Base-by-base conservation (phyloP, 75 land plant genomes). In the Ceratopteris richardii region DNA sequence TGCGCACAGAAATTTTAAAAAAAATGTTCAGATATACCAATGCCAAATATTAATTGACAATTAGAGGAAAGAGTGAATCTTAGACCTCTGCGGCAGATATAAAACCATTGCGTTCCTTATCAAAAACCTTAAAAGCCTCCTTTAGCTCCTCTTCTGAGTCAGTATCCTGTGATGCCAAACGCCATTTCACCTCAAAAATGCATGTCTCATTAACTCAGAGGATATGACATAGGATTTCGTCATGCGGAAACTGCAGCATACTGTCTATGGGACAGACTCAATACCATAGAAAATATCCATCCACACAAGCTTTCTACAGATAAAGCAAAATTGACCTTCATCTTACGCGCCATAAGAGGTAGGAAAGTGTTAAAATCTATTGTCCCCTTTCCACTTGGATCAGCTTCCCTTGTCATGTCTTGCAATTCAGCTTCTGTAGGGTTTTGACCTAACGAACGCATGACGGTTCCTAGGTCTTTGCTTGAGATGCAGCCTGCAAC, bases 381-480 rank as follows among this genome's bases (percentile, higher is more conserved):
- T 20, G 87, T 82, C 5, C 79, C 39, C 40, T 68, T 75, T 5
- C 76, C 39, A 30, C 65, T 68, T 28, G 83, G 68, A 14, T 70
- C 65, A 61, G 76, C 90, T 22, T 66, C 59, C 31, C 80, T 57
- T 40, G 73, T 60, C 64, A 87, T 87, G n/a, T 72, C 75, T 46
- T 83, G 81, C 33, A 87, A 76, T 60, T 83, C 80, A 0, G 83
- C 83, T 52, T 87, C 78, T 19, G 90, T 82, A 9, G 90, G 90
- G 67, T 87, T 87, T 5, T 85, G 86, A 31, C 90, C 90, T 28
- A 87, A 73, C 10, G 90, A 87, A 0, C 90, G 76, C 90, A 87
- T 87, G 24, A 87, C 79, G 59, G 81, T 80, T 23, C 86, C 90
- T 25, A 87, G 77, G 61, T 87, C 90, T 42, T 77, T 69, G 0